A percentile compares a stretch with the other conserved stretches of the same genome.
Evolutionary conservation across 108 stramenopile species (phyloP).

Genomic region (Mediolabrus comicus): DNA sequence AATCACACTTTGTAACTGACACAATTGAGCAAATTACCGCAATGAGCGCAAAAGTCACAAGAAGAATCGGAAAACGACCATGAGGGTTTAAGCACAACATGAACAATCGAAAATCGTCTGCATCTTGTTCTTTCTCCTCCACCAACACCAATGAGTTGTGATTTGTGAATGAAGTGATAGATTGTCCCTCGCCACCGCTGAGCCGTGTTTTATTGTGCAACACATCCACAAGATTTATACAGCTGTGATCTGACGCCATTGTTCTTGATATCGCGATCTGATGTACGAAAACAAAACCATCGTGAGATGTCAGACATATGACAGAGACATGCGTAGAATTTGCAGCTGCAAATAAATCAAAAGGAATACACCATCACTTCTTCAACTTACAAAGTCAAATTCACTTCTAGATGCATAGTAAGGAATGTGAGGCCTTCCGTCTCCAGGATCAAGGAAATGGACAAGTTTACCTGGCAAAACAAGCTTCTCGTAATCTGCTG

Average conservation of each 20-base stretch:
- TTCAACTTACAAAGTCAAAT: conserved; percentile 43
- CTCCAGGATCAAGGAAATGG: conserved; percentile 34
- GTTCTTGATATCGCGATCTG: not conserved
- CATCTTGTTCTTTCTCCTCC: not conserved
- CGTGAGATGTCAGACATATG: too few species aligned
- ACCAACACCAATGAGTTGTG: not conserved
- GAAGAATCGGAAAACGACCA: not conserved
- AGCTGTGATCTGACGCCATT: not conserved
- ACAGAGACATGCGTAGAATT: too few species aligned
- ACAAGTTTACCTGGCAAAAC: conserved; percentile 37
- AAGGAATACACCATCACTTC: too few species aligned
- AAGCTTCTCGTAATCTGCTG: conserved; percentile 1
- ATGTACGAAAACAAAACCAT: too few species aligned
- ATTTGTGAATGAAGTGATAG: not conserved
- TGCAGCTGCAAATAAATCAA: too few species aligned
- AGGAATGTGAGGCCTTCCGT: conserved; percentile 34
- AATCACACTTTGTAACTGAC: not conserved
- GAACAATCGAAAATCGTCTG: not conserved
- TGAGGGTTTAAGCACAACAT: not conserved
- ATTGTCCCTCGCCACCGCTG: not conserved
- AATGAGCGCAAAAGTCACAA: not conserved
- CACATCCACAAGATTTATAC: not conserved
- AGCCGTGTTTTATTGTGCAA: not conserved
- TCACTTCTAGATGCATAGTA: conserved; percentile 43
- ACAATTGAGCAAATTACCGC: not conserved